Conservation (phyloP, 1,139 yeast genomes). For the Magnusiomyces ingens region DNA sequence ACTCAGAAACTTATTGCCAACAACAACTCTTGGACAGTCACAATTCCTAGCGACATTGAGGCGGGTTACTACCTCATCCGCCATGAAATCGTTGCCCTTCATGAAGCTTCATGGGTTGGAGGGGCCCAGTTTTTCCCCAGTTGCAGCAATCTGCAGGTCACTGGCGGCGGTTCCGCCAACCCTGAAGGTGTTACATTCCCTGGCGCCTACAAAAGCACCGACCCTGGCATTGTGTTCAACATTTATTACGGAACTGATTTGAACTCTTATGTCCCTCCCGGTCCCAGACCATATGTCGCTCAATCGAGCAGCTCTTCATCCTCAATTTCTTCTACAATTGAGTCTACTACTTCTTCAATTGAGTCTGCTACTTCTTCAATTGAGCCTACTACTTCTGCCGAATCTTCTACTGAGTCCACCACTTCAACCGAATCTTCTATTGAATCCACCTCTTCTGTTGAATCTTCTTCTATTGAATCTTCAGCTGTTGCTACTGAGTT, state of each 20-base stretch:
- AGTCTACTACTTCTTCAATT: neutral
- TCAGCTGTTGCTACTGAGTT: neutral
- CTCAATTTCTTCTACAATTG: neutral
- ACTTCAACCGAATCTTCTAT: neutral
- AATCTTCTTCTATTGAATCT: neutral
- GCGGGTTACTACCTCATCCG: conserved; percentile 15
- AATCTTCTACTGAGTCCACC: neutral
- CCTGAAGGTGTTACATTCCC: conserved; percentile 18
- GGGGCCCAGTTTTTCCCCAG: conserved; percentile 16
- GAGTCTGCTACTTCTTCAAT: neutral
- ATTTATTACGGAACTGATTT: conserved; percentile 4
- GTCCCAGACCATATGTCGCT: neutral
- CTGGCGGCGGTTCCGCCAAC: conserved; percentile 14
- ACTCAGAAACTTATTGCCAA: conserved; percentile 12
- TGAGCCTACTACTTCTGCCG: neutral
- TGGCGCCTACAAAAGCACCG: conserved; percentile 15
- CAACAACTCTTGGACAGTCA: conserved; percentile 14
- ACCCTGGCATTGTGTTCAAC: conserved; percentile 15
- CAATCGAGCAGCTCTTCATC: neutral
- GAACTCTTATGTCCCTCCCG: neutral
- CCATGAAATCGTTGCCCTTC: conserved; percentile 15
- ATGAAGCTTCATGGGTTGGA: neutral
- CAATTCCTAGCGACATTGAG: conserved; percentile 13
- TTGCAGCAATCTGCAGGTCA: conserved; percentile 15
- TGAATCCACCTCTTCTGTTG: neutral